Evolutionary conservation across 2,329 filamentous ascomycete genomes (phyloP).

Genomic region (Sporothrix euskadiensis): DNA sequence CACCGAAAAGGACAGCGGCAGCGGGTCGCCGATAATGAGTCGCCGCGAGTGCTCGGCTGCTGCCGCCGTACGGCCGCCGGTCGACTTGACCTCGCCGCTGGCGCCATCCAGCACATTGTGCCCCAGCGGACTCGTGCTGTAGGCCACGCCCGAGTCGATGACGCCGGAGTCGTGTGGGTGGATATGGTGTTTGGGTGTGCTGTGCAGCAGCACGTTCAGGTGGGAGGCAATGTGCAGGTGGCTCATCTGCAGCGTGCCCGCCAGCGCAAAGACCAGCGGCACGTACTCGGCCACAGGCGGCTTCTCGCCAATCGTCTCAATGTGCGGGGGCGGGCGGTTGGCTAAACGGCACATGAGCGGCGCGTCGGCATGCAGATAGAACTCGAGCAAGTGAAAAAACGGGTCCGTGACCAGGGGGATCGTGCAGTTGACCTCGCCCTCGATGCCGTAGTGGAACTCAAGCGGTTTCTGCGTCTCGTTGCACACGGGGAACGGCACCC

Average conservation of each 20-base stretch:
- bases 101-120: slow-evolving; percentile 44
- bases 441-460: slow-evolving; percentile 81
- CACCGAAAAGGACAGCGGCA: slow-evolving; percentile 77
- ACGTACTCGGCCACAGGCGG: slow-evolving; percentile 64
- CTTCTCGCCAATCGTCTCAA: slow-evolving; percentile 56
- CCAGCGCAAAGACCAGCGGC: slow-evolving; percentile 82
- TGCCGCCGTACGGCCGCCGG: neutral
- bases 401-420: slow-evolving; percentile 74
- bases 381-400: slow-evolving; percentile 88
- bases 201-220: slow-evolving; percentile 84
- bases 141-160: slow-evolving; percentile 83
- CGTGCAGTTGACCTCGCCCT: slow-evolving; percentile 80
- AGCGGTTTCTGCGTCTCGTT: slow-evolving; percentile 83
- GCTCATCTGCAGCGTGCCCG: slow-evolving; percentile 82
- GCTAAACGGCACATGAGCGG: slow-evolving; percentile 89
- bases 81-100: slow-evolving; percentile 17
- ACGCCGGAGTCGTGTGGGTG: slow-evolving; percentile 71
- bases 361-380: slow-evolving; percentile 96
- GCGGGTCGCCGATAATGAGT: slow-evolving; percentile 82
- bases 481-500: slow-evolving; percentile 87
- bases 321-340: slow-evolving; percentile 64
- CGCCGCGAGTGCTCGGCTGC: slow-evolving; percentile 48
- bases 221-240: slow-evolving; percentile 89
- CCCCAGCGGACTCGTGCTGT: slow-evolving; percentile 73
- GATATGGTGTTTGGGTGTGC: slow-evolving; percentile 61